Base-by-base conservation (phyloP, 163 green algal species). In the Dunaliella salina region DNA sequence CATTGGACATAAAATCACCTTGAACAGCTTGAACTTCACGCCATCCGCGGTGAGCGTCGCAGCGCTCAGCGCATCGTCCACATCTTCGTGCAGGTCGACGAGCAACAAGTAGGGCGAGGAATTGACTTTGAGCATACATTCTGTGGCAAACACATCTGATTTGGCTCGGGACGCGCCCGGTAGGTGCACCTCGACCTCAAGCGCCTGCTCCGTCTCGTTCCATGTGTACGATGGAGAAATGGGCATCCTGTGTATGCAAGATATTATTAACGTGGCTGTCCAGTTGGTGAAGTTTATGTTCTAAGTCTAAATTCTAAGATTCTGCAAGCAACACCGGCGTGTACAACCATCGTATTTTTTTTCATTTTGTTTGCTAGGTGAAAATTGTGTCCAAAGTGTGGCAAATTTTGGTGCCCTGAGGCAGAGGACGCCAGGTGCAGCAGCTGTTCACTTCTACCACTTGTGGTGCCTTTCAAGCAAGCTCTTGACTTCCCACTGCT, bases 91-190 rank as follows among this genome's bases (percentile, higher is more conserved):
- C 15, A 96, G 87, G 87, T 96, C 93, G 22, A 95, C 82, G 15
- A 92, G 80, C 67, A 95, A 91, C 12, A 96, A 83, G 89, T 95
- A 95, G 0, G 92, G 92, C 57, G 89, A 84, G 11, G 87, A 91
- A 87, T 94, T 95, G 82, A 96, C 83, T 72, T 96, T 96, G 72
- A 96, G 84, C 72, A 94, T 84, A 5, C 83, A 83, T 63, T 94
- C 91, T 5, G 90, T 92, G 30, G 90, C 91, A 57, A 93, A 94
- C 33, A 96, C 87, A 71, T 94, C 90, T 0, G 88, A 84, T 32
- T 92, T 92, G 72, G 80, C 85, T 33, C 83, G 82, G 25, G 84
- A 87, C 35, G 85, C 86, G 57, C 89, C 86, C 71, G 85, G 79
- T 35, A 90, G 83, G 12, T 90, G 33, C 33, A 96, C 88, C 0